These are phyloP conservation scores for Aspergillus mulundensis DNA, from an alignment of 495 filamentous ascomycete genomes.

Conservation along the genomic window DNA sequence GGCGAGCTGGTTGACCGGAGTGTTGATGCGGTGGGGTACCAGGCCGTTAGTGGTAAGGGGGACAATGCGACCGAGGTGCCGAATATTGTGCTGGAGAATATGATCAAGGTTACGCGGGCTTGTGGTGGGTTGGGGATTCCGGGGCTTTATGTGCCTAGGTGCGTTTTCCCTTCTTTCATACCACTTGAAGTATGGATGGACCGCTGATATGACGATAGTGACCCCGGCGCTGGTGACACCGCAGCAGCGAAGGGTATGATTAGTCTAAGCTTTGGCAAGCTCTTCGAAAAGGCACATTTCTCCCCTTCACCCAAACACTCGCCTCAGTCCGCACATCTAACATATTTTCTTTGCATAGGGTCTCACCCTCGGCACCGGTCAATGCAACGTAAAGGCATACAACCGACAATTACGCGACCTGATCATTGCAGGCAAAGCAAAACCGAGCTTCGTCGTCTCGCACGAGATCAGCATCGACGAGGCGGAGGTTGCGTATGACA, in stretches of 20 bases:
- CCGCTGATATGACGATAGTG: constrained; percentile 13
- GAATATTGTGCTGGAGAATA: constrained; percentile 44
- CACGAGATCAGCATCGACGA: constrained; percentile 54
- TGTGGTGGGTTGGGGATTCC: constrained; percentile 49
- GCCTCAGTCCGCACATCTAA: constrained; percentile 33
- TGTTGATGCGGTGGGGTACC: constrained; percentile 53
- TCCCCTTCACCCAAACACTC: neutral
- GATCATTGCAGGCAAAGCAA: constrained; percentile 54
- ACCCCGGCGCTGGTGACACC: constrained; percentile 43
- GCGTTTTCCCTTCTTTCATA: neutral
- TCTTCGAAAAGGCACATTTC: constrained; percentile 54
- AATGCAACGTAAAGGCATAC: constrained; percentile 59
- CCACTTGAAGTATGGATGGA: neutral
- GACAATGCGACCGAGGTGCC: constrained; percentile 38
- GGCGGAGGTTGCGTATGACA: constrained; percentile 45
- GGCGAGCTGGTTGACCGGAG: constrained; percentile 49
- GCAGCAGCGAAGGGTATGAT: constrained; percentile 50
- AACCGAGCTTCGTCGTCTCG: constrained; percentile 55
- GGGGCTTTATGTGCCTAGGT: constrained; percentile 40
- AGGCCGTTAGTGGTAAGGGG: constrained; percentile 37
- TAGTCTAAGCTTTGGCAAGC: constrained; percentile 54
- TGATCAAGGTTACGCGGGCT: constrained; percentile 43
- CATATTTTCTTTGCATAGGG: neutral
- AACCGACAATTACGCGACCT: constrained; percentile 55
- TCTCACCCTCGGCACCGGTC: constrained; percentile 42